phyloP scores from a whole-genome alignment of 768 basidiomycete genomes.

The Paxillus ammoniavirescens region DNA sequence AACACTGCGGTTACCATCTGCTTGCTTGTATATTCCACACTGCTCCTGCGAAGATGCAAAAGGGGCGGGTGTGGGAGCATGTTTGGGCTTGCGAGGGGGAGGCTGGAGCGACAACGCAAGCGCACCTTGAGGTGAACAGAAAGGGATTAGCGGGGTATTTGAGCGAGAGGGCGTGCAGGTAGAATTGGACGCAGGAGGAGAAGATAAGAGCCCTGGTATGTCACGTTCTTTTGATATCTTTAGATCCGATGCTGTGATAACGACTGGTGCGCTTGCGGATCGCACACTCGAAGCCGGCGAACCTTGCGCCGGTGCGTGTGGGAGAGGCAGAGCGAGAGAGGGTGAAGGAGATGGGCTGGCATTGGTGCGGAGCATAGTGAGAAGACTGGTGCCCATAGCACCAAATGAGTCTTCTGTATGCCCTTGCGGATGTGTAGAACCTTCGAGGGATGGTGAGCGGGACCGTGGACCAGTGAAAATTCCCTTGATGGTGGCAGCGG shows the following conservation, averaged over 20 bases:
- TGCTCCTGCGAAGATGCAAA: constrained; percentile 6
- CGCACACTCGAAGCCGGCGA: constrained; percentile 28
- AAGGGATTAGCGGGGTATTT: constrained; percentile 12
- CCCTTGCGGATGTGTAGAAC: constrained; percentile 36
- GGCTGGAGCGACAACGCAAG: constrained; percentile 32
- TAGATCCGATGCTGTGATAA: constrained; percentile 29
- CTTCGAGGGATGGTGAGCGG: constrained; percentile 38
- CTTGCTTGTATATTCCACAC: constrained; percentile 24
- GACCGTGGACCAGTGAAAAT: constrained; percentile 23
- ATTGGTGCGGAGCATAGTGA: constrained; percentile 48
- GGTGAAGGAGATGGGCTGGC: constrained; percentile 27
- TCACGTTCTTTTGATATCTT: constrained; percentile 42
- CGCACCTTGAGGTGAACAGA: constrained; percentile 32
- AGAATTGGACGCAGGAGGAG: constrained; percentile 8
- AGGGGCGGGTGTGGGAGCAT: constrained; percentile 1
- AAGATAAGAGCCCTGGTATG: constrained; percentile 14
- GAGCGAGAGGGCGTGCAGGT: constrained; percentile 31
- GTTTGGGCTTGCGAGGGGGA: constrained; percentile 31
- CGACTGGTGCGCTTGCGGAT: constrained; percentile 19
- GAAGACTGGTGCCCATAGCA: constrained; percentile 51
- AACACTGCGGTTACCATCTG: constrained; percentile 26
- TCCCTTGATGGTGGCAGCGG: constrained; percentile 18
- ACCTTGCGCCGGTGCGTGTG: constrained; percentile 10
- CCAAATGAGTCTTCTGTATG: constrained; percentile 55
- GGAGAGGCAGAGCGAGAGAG: constrained; percentile 33